A percentile compares a stretch with the other conserved stretches of the same genome.
phyloP scores from a whole-genome alignment of 1,284 basidiomycete genomes.

The Rhodofomes roseus region DNA sequence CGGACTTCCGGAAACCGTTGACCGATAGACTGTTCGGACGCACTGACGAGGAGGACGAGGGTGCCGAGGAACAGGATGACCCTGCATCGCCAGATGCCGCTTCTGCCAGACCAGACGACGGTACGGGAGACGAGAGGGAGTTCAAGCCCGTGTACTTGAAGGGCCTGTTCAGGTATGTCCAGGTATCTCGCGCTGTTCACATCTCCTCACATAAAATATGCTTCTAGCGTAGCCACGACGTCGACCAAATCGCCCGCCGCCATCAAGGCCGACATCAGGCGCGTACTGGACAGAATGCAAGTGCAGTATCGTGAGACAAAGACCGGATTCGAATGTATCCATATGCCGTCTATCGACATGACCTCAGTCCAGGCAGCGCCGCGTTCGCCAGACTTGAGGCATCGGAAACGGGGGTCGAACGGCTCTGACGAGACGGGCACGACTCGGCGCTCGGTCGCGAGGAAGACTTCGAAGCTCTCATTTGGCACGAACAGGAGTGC shows the following conservation, averaged over 20 bases:
- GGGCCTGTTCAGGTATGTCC: constrained; percentile 76
- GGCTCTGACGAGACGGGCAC: constrained; percentile 47
- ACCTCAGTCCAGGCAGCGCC: constrained; percentile 52
- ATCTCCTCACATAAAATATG: background rate
- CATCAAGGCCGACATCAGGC: constrained; percentile 82
- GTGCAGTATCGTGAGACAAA: constrained; percentile 91
- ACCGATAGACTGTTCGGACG: constrained; percentile 48
- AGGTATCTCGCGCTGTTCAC: no score
- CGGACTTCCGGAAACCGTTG: constrained; percentile 34
- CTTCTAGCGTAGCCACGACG: constrained; percentile 83
- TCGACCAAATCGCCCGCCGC: constrained; percentile 83
- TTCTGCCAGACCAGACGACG: constrained; percentile 26
- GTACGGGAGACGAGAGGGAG: constrained; percentile 53
- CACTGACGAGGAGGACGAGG: constrained; percentile 44
- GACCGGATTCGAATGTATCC: constrained; percentile 94
- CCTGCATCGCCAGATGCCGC: constrained; percentile 27
- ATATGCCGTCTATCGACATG: constrained; percentile 90
- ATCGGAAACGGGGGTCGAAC: constrained; percentile 47
- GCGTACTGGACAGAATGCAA: constrained; percentile 90
- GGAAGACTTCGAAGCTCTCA: constrained; percentile 75
- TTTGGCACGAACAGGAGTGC: constrained; percentile 46
- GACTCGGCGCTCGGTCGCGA: constrained; percentile 54
- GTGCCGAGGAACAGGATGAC: constrained; percentile 33
- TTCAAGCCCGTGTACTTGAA: constrained; percentile 89
- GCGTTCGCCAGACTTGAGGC: constrained; percentile 26